Conservation (phyloP, 331 rosid species). For the Acacia concinna region DNA sequence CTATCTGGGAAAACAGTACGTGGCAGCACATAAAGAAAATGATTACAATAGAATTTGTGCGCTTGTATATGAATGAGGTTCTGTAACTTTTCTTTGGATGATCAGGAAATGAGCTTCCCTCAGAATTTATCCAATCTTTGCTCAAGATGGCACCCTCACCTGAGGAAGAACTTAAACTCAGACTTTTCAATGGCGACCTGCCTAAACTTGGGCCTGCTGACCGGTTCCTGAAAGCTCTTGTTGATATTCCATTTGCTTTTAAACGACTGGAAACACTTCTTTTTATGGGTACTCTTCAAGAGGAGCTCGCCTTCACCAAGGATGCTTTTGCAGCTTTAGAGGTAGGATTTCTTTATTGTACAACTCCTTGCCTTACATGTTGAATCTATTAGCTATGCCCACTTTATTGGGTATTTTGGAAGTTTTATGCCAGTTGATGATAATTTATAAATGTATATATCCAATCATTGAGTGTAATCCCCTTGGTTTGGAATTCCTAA, state of each 20-base stretch:
- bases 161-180: conserved; percentile 93
- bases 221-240: conserved; percentile 71
- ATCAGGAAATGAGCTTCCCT: conserved; percentile 89
- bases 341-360: conserved; percentile 48
- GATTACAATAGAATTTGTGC: conserved; percentile 3
- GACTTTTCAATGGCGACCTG: conserved; percentile 66
- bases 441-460: neutral
- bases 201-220: conserved; percentile 93
- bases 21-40: neutral
- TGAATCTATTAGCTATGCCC: conserved; percentile 22
- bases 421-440: neutral
- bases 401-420: conserved; percentile 3
- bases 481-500: neutral
- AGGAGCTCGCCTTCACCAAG: conserved; percentile 59
- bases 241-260: conserved; percentile 78
- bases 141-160: conserved; percentile 94
- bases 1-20: conserved; percentile 5
- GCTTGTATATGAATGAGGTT: conserved; percentile 27
- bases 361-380: conserved; percentile 6
- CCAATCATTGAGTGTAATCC: neutral
- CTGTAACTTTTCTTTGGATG: conserved; percentile 35
- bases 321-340: conserved; percentile 78
- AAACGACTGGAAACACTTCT: conserved; percentile 81
- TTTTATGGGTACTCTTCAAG: conserved; percentile 75
- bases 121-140: conserved; percentile 74